phyloP scores from a whole-genome alignment of 495 filamentous ascomycete genomes.

The Chaetomidium leptoderma region DNA sequence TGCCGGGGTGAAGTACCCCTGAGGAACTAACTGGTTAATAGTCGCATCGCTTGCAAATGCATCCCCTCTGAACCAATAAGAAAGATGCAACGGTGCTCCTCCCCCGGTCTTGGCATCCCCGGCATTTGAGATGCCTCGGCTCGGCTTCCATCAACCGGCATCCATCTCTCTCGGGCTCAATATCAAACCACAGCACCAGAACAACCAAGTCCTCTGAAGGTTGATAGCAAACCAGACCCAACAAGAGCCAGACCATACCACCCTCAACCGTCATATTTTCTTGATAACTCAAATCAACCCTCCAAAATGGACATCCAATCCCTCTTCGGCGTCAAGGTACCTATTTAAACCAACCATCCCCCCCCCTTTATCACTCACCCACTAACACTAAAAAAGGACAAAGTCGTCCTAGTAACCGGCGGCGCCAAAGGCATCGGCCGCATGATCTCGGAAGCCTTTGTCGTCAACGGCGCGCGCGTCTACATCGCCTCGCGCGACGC shows the following conservation, averaged over 20 bases:
- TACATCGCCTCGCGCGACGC: slow-evolving; percentile 74
- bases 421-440: slow-evolving; percentile 60
- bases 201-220: not conserved
- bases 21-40: not conserved
- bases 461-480: slow-evolving; percentile 73
- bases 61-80: not conserved
- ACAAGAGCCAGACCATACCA: not conserved
- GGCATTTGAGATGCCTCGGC: slow-evolving; percentile 11
- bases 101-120: not conserved
- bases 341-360: slow-evolving; percentile 15
- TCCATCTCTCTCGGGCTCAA: not conserved
- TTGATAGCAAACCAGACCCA: not conserved
- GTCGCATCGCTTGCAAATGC: not conserved
- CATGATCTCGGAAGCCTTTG: slow-evolving; percentile 79
- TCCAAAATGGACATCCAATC: slow-evolving; percentile 50
- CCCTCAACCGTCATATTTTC: not conserved
- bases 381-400: slow-evolving; percentile 23
- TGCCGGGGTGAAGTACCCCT: not conserved
- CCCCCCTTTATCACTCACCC: not conserved
- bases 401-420: slow-evolving; percentile 42
- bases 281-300: not conserved
- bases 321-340: slow-evolving; percentile 58
- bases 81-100: not conserved
- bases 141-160: slow-evolving; percentile 3
- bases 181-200: not conserved